Base-by-base conservation (phyloP, 805 yeast species). In the Saccharomycopsis schoenii region DNA sequence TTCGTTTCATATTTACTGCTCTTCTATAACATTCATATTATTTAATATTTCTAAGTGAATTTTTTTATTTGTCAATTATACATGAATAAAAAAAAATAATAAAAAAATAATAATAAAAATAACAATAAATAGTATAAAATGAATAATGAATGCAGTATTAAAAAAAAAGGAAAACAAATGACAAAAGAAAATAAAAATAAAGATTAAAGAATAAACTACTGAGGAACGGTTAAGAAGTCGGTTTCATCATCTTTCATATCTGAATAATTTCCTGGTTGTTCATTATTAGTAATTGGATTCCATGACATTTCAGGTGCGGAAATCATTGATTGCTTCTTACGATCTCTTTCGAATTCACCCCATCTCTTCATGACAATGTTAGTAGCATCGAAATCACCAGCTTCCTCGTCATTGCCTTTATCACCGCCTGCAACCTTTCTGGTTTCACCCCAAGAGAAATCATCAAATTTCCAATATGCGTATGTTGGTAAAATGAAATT, bases 361-460 rank as follows among this genome's bases (percentile, higher is more conserved):
- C 99, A 94, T 62, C 93, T 80, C 78, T 86, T 89, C 93, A 93
- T 92, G 58, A 82, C 82, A 70, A 94, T 94, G 68, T 83, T 83
- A 1, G 96, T 84, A n/a, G 94, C 88, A 72, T 93, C 98, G 71
- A 93, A 94, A 64, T 84, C 86, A 67, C 97, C 98, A 54, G 82
- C 88, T 24, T 67, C 78, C 25, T 78, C 88, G 55, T 83, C 87
- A 70, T 89, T 94, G 17, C 77, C 83, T 24, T 80, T 83, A 67
- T 78, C 84, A 24, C 84, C 86, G 29, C 84, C 86, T 29, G 81
- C 80, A 57, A 90, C 83, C n/a, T 85, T 80, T 77, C 97, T 80
- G 1, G 97, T 92, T 62, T 89, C 96, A 70, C 97, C 97, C 97
- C 97, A 92, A 71, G 91, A 84, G 74, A 92, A 92, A 71, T 92